Percentiles rank a stretch among this genome's conserved stretches.
These are phyloP conservation scores for Auxenochlorella pyrenoidosa DNA, from an alignment of 139 green algal genomes.

Conservation along the genomic window DNA sequence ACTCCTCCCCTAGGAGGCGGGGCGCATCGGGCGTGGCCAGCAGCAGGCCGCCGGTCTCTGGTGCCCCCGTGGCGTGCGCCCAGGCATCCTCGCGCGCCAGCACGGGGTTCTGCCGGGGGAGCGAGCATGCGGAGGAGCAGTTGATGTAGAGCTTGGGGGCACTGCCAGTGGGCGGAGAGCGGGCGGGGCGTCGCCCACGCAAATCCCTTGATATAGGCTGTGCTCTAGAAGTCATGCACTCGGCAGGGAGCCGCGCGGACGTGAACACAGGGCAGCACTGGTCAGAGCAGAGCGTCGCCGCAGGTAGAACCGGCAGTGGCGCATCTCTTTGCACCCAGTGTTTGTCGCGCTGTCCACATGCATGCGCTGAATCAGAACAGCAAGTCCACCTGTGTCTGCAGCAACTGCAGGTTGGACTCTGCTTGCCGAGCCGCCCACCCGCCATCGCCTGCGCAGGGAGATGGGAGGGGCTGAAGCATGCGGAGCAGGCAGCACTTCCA, in stretches of 20 bases:
- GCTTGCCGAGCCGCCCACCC: constrained; percentile 26
- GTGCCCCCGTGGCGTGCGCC: constrained; percentile 58
- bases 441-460: background rate
- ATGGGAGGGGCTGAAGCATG: background rate
- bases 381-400: constrained; percentile 5
- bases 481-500: no score
- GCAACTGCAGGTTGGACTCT: constrained; percentile 8
- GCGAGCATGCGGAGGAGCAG: background rate
- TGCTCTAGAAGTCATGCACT: no score
- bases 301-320: background rate
- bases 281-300: background rate
- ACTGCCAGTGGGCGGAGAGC: no score
- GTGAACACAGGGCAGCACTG: background rate
- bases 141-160: no score
- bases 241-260: no score
- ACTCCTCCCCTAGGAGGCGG: constrained; percentile 29
- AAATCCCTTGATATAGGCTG: no score
- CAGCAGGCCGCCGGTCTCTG: constrained; percentile 68
- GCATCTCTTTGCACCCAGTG: background rate
- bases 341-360: background rate
- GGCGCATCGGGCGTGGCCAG: constrained; percentile 50
- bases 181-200: no score
- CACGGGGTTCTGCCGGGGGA: background rate
- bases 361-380: no score
- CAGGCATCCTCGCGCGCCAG: constrained; percentile 50